Evolutionary conservation across 2,329 filamentous ascomycete genomes (phyloP).

Genomic region (Macrophomina phaseolina): DNA sequence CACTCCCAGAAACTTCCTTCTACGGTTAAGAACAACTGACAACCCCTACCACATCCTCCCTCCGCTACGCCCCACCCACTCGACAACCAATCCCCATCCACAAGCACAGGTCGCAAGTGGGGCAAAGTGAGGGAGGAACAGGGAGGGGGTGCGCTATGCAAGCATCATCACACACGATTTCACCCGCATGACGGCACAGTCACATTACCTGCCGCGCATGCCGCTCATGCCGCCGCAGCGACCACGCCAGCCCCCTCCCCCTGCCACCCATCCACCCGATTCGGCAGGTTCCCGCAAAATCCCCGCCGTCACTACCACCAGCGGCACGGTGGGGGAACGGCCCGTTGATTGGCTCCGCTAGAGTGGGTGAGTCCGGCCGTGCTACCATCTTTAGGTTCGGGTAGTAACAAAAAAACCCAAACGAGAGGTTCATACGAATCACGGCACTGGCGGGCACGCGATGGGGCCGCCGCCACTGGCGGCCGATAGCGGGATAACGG

Average conservation of each 20-base stretch:
- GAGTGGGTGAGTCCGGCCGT: background rate
- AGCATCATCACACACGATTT: background rate
- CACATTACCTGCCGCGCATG: slow-evolving; percentile 17
- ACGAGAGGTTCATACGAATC: too few relatives aligned
- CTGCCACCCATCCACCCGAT: background rate
- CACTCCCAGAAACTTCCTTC: background rate
- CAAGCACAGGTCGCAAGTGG: background rate
- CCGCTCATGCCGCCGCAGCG: background rate
- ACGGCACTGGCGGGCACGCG: too few relatives aligned
- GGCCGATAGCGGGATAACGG: too few relatives aligned
- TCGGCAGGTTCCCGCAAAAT: background rate
- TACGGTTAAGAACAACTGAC: background rate
- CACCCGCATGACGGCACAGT: slow-evolving; percentile 14
- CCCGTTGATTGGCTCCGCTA: background rate
- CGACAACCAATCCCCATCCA: background rate
- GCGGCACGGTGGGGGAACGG: too few relatives aligned
- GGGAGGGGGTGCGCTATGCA: background rate
- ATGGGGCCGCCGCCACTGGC: too few relatives aligned
- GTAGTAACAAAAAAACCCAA: too few relatives aligned
- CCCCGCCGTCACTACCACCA: too few relatives aligned
- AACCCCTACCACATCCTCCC: background rate
- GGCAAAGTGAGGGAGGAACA: background rate
- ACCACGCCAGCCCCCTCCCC: background rate
- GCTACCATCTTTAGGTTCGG: background rate
- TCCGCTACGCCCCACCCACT: background rate